Evolutionary conservation across 306 rosid species (phyloP).

Genomic region (Sechiopsis laciniata): DNA sequence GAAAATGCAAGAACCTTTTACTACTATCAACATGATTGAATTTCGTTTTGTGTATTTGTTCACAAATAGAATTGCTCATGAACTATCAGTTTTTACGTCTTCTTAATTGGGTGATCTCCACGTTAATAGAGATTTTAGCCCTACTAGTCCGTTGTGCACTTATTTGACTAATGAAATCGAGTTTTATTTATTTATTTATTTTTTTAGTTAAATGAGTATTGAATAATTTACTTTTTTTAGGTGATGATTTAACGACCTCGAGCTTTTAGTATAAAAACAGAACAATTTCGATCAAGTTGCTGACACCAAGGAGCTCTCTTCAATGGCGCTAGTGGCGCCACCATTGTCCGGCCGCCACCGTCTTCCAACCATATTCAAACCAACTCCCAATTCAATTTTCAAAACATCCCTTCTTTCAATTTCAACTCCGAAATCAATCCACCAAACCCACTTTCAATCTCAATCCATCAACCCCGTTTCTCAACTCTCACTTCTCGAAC

Average conservation of each 20-base stretch:
- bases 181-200: too few species aligned
- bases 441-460: constrained; percentile 1
- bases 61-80: too few species aligned
- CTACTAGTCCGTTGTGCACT: too few species aligned
- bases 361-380: background rate
- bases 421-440: constrained; percentile 20
- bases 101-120: too few species aligned
- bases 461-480: constrained; percentile 5
- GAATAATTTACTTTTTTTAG: too few species aligned
- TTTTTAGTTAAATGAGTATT: too few species aligned
- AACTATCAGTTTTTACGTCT: too few species aligned
- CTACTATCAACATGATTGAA: too few species aligned
- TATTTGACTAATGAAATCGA: too few species aligned
- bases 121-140: too few species aligned
- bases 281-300: background rate
- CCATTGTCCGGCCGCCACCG: constrained; percentile 27
- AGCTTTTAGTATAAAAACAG: background rate
- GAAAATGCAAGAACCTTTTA: too few species aligned
- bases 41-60: background rate
- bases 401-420: constrained; percentile 16
- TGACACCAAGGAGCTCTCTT: background rate
- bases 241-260: too few species aligned
- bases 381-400: background rate
- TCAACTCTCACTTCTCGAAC: constrained; percentile 31
- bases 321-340: constrained; percentile 35